Percentiles rank a stretch among this genome's conserved stretches.
phyloP scores from a whole-genome alignment of 1,284 basidiomycete genomes.

The Austroboletus rostrupii region DNA sequence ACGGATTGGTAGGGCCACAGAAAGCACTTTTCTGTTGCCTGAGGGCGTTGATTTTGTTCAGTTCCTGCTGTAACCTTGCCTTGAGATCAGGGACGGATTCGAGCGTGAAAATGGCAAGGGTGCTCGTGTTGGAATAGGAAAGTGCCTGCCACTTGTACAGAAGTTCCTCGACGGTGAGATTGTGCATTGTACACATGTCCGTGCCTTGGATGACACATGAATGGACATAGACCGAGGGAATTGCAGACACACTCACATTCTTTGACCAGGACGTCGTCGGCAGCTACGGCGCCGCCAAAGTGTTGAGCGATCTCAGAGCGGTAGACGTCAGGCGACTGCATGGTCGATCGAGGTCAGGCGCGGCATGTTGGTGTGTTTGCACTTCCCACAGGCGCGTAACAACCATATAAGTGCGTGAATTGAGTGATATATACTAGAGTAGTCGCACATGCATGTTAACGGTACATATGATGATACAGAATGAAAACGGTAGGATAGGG shows the following conservation, averaged over 20 bases:
- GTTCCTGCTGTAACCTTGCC: constrained; percentile 48
- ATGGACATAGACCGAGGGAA: not conserved
- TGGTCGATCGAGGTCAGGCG: constrained; percentile 4
- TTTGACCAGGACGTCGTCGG: constrained; percentile 35
- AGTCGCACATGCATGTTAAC: constrained; percentile 14
- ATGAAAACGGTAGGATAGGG: constrained; percentile 23
- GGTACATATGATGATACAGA: constrained; percentile 33
- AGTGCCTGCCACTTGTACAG: constrained; percentile 69
- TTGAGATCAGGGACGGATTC: constrained; percentile 53
- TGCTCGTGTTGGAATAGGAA: constrained; percentile 38
- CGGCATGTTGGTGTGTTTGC: constrained; percentile 5
- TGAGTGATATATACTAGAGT: constrained; percentile 25
- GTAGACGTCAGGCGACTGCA: constrained; percentile 20
- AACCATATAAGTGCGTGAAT: not conserved
- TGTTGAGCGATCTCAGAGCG: constrained; percentile 27
- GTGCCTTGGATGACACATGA: constrained; percentile 41
- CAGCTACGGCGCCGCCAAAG: constrained; percentile 34
- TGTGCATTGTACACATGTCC: constrained; percentile 63
- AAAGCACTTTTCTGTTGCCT: constrained; percentile 30
- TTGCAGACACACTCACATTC: constrained; percentile 42
- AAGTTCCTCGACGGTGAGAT: constrained; percentile 52
- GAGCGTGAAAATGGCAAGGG: constrained; percentile 44
- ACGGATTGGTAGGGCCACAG: constrained; percentile 1
- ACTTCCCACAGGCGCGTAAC: constrained; percentile 13
- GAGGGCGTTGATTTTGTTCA: constrained; percentile 39